Evolutionary conservation across 1,139 yeast species (phyloP).

Genomic region (Diutina ranongensis): DNA sequence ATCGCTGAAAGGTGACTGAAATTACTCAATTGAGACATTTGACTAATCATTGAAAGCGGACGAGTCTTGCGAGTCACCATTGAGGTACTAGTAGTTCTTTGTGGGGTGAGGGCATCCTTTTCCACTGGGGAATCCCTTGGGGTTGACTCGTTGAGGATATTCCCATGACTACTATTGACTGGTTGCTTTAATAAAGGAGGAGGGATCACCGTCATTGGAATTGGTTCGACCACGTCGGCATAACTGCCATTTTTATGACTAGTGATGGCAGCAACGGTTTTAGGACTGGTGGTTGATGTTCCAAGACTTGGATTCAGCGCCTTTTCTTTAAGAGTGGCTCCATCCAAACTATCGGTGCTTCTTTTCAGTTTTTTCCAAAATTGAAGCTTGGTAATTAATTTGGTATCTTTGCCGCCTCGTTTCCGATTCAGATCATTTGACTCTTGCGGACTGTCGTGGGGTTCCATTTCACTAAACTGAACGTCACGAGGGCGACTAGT

Average conservation of each 20-base stretch:
- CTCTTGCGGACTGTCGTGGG: not conserved
- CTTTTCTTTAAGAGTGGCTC: constrained; percentile 2
- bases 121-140: not conserved
- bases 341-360: not conserved
- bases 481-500: not conserved
- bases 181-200: not conserved
- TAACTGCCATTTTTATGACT: not conserved
- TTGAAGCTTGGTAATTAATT: constrained; percentile 25
- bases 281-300: not conserved
- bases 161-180: not conserved
- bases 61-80: constrained; percentile 21
- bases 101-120: not conserved
- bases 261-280: not conserved
- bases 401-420: constrained; percentile 8
- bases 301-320: not conserved
- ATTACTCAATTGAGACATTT: constrained; percentile 43
- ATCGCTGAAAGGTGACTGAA: constrained; percentile 46
- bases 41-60: constrained; percentile 60
- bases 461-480: not conserved
- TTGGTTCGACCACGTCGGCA: constrained; percentile 4
- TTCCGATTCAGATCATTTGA: not conserved
- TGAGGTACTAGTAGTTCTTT: not conserved
- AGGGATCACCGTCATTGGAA: not conserved
- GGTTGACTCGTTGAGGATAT: not conserved
- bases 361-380: constrained; percentile 25